A percentile compares a stretch with the other conserved stretches of the same genome.
These are phyloP conservation scores for Marasmius oreades DNA, from an alignment of 1,284 basidiomycete genomes.

Conservation along the genomic window DNA sequence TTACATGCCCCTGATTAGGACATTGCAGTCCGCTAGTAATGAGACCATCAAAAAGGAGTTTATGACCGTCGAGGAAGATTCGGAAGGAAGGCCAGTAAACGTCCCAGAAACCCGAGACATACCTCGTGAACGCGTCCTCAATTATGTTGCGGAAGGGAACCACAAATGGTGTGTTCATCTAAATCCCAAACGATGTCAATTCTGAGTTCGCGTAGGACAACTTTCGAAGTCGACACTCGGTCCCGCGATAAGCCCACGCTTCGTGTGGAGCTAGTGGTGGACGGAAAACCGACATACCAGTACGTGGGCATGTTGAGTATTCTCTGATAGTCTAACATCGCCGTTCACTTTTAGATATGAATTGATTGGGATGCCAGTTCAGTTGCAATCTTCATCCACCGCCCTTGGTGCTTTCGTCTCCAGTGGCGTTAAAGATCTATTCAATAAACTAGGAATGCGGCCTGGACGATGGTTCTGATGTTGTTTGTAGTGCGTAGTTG, in stretches of 20 bases:
- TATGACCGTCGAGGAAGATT: neutral
- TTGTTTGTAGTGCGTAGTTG: neutral
- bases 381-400: constrained; percentile 35
- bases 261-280: constrained; percentile 57
- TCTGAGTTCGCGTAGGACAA: constrained; percentile 41
- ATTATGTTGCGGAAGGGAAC: constrained; percentile 62
- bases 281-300: constrained; percentile 62
- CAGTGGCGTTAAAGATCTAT: constrained; percentile 47
- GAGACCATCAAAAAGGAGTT: constrained; percentile 28
- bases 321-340: neutral
- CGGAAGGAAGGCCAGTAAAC: constrained; percentile 24
- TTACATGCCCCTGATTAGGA: constrained; percentile 59
- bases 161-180: constrained; percentile 56
- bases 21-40: constrained; percentile 42
- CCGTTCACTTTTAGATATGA: constrained; percentile 34
- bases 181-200: neutral
- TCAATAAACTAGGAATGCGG: constrained; percentile 51
- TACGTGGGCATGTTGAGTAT: constrained; percentile 25
- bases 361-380: constrained; percentile 47
- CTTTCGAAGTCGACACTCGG: constrained; percentile 73
- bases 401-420: constrained; percentile 47
- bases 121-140: constrained; percentile 61
- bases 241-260: constrained; percentile 52
- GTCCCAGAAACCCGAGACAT: constrained; percentile 30
- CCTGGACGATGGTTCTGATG: constrained; percentile 52